Percentiles rank a stretch among this genome's conserved stretches.
phyloP scores from a whole-genome alignment of 345 rosid species.

The Heritiera littoralis region DNA sequence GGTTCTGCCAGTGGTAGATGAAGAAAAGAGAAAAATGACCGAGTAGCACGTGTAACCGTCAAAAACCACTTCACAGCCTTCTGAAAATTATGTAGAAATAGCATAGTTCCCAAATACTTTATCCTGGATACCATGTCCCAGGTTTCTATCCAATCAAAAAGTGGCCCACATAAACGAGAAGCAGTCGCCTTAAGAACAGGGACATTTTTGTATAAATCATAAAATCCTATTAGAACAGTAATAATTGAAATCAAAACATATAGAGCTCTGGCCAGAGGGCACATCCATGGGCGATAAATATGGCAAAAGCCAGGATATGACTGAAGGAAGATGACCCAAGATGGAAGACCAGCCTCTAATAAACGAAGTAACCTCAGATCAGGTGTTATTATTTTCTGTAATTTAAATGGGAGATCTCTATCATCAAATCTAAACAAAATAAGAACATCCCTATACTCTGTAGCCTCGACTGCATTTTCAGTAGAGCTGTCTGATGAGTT shows the following conservation, averaged over 20 bases:
- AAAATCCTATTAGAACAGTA: slow-evolving; percentile 90
- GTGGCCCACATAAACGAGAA: slow-evolving; percentile 81
- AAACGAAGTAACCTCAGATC: slow-evolving; percentile 81
- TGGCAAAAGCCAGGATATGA: slow-evolving; percentile 94
- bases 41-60: slow-evolving; percentile 46
- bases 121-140: slow-evolving; percentile 98
- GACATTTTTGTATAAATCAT: slow-evolving; percentile 94
- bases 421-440: slow-evolving; percentile 78
- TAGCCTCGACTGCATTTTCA: slow-evolving; percentile 50
- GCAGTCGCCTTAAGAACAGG: slow-evolving; percentile 95
- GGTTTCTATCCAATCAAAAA: slow-evolving; percentile 90
- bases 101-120: slow-evolving; percentile 96
- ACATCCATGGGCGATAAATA: slow-evolving; percentile 98
- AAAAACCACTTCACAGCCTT: slow-evolving; percentile 79
- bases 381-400: slow-evolving; percentile 69
- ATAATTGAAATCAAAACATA: slow-evolving; percentile 71
- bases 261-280: slow-evolving; percentile 86
- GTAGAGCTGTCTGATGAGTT: slow-evolving; percentile 28
- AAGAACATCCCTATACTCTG: slow-evolving; percentile 67
- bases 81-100: slow-evolving; percentile 86
- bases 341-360: slow-evolving; percentile 95
- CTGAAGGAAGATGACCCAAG: slow-evolving; percentile 97
- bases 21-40: slow-evolving; percentile 65
- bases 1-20: slow-evolving; percentile 65
- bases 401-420: slow-evolving; percentile 74